phyloP scores from a whole-genome alignment of 306 rosid genomes.

The Medicago arabica region DNA sequence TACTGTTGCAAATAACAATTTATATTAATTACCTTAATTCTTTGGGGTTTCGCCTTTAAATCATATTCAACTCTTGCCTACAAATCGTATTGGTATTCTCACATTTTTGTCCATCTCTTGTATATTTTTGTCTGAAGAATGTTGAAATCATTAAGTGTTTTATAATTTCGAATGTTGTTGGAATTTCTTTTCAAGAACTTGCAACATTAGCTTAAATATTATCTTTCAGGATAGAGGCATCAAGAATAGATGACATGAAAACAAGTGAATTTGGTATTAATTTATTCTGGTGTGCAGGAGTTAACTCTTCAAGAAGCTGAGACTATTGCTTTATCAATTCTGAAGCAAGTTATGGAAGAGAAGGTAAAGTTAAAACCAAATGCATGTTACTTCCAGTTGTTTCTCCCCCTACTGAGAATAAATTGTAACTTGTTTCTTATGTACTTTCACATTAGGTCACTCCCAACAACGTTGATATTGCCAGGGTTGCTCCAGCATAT shows the following conservation, averaged over 20 bases:
- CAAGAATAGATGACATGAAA: constrained; percentile 25
- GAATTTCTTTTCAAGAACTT: neutral
- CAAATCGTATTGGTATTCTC: constrained; percentile 1
- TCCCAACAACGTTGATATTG: constrained; percentile 95
- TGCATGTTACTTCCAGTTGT: constrained; percentile 1
- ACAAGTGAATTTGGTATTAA: constrained; percentile 21
- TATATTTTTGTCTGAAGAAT: constrained; percentile 15
- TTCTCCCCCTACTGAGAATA: neutral
- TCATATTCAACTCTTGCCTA: no score
- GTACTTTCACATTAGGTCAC: constrained; percentile 64
- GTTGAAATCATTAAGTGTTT: constrained; percentile 1
- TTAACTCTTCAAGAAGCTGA: constrained; percentile 94
- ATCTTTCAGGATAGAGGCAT: constrained; percentile 6
- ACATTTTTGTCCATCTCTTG: neutral
- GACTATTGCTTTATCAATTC: constrained; percentile 92
- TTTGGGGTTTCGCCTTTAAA: no score
- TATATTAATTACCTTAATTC: no score
- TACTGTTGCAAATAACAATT: no score
- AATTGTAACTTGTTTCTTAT: neutral
- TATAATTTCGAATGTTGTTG: neutral
- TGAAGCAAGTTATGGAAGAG: constrained; percentile 99
- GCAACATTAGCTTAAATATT: constrained; percentile 12
- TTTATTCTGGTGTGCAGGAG: constrained; percentile 61
- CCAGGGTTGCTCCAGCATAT: constrained; percentile 84
- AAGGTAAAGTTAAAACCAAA: constrained; percentile 62